These are phyloP conservation scores for Hirschfeldia incana DNA, from an alignment of 345 rosid species.

Conservation along the genomic window DNA sequence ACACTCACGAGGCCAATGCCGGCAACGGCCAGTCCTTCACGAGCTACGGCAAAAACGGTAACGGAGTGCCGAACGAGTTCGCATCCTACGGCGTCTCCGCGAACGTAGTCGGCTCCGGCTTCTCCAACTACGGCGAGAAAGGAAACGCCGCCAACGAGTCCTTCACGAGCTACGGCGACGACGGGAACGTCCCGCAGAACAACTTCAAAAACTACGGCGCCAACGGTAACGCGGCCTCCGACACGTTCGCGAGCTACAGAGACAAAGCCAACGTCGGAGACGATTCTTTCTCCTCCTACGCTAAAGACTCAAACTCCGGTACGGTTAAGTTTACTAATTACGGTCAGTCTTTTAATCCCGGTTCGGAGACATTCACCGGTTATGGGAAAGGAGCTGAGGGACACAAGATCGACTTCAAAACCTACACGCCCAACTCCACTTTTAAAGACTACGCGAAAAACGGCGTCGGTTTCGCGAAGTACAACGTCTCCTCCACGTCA, in stretches of 20 bases:
- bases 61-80: slow-evolving; percentile 59
- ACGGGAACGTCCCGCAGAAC: slow-evolving; percentile 66
- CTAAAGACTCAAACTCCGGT: slow-evolving; percentile 49
- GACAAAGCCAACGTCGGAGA: slow-evolving; percentile 61
- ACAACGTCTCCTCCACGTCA: slow-evolving; percentile 33
- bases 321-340: slow-evolving; percentile 53
- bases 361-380: slow-evolving; percentile 56
- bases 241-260: slow-evolving; percentile 57
- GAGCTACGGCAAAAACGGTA: slow-evolving; percentile 71
- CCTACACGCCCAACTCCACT: slow-evolving; percentile 51
- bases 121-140: slow-evolving; percentile 60
- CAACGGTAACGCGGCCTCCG: slow-evolving; percentile 48
- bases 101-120: slow-evolving; percentile 70
- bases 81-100: slow-evolving; percentile 51
- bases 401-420: slow-evolving; percentile 47
- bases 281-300: slow-evolving; percentile 66
- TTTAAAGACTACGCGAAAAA: slow-evolving; percentile 57
- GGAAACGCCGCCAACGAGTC: slow-evolving; percentile 59
- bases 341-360: slow-evolving; percentile 58
- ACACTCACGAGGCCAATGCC: slow-evolving; percentile 55
- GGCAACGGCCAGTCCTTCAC: slow-evolving; percentile 56
- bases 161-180: slow-evolving; percentile 67
- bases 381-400: slow-evolving; percentile 53
- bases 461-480: slow-evolving; percentile 47
- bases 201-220: slow-evolving; percentile 61